Conservation (phyloP, 164 flowering plant genomes). For the Kingdonia uniflora region DNA sequence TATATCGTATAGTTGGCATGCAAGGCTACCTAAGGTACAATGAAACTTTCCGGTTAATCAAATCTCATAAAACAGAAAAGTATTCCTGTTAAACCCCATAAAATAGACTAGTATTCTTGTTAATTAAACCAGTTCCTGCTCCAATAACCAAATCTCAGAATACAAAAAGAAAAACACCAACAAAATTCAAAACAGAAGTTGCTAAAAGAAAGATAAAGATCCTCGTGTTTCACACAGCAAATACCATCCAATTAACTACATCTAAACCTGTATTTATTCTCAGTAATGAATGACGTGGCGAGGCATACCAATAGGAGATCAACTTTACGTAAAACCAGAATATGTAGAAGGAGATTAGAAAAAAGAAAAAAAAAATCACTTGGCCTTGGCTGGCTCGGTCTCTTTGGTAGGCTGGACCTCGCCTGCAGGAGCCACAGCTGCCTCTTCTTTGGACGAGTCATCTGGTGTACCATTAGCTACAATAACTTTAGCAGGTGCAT, state of each 20-base stretch:
- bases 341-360: conserved; percentile 1
- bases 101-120: no score
- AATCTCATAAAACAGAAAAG: no score
- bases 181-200: conserved; percentile 5
- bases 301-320: conserved; percentile 6
- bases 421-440: conserved; percentile 13
- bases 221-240: conserved; percentile 3
- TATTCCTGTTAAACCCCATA: no score
- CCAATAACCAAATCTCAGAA: not conserved
- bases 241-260: conserved; percentile 6
- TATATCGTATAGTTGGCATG: no score
- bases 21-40: no score
- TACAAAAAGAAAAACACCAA: conserved; percentile 1
- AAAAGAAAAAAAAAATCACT: conserved; percentile 13
- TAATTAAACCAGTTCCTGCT: not conserved
- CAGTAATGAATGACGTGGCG: conserved; percentile 12
- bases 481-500: conserved; percentile 23
- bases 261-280: conserved; percentile 16
- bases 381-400: conserved; percentile 25
- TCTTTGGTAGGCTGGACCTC: conserved; percentile 26
- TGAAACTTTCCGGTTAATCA: no score
- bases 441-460: conserved; percentile 21
- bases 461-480: conserved; percentile 19
- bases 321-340: not conserved
- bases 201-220: not conserved